These are phyloP conservation scores for Alternaria novae-zelandiae DNA, from an alignment of 2,329 filamentous ascomycete species.

Conservation along the genomic window DNA sequence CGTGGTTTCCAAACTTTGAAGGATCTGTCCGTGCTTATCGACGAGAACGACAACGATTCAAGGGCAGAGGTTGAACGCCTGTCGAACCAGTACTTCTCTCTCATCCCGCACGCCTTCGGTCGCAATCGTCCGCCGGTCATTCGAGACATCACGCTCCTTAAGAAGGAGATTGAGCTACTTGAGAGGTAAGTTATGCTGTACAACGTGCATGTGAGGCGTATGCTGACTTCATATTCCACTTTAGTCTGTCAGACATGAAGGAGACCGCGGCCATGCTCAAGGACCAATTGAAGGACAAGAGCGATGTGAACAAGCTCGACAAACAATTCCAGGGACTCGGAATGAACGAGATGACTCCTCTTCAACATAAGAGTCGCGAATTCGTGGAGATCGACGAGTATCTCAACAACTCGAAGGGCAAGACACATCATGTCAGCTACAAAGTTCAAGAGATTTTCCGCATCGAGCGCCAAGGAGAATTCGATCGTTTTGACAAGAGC, in stretches of 20 bases:
- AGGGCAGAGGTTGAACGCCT: conserved; percentile 64
- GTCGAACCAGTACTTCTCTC: conserved; percentile 79
- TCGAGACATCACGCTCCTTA: conserved; percentile 61
- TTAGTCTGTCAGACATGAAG: conserved; percentile 81
- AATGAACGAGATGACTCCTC: conserved; percentile 76
- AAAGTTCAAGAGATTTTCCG: conserved; percentile 79
- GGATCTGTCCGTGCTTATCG: conserved; percentile 72
- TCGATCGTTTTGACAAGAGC: conserved; percentile 69
- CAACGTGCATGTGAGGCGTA: neutral
- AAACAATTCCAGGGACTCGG: conserved; percentile 73
- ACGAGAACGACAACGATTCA: conserved; percentile 57
- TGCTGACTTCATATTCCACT: neutral
- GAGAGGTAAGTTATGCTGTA: conserved; percentile 66
- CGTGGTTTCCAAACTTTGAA: conserved; percentile 80
- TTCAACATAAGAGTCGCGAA: conserved; percentile 66
- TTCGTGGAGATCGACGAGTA: conserved; percentile 71
- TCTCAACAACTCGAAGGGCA: conserved; percentile 68
- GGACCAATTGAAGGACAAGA: conserved; percentile 56
- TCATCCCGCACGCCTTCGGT: conserved; percentile 83
- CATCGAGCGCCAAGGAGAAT: conserved; percentile 76
- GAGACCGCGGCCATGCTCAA: conserved; percentile 81
- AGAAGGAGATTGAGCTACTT: conserved; percentile 78
- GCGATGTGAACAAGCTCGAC: conserved; percentile 70
- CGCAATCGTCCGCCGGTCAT: conserved; percentile 76
- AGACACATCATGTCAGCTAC: conserved; percentile 69